Evolutionary conservation across 805 yeast genomes (phyloP), one percentile per base, ranked within the genome.

Genomic region (Lipomyces starkeyi): DNA sequence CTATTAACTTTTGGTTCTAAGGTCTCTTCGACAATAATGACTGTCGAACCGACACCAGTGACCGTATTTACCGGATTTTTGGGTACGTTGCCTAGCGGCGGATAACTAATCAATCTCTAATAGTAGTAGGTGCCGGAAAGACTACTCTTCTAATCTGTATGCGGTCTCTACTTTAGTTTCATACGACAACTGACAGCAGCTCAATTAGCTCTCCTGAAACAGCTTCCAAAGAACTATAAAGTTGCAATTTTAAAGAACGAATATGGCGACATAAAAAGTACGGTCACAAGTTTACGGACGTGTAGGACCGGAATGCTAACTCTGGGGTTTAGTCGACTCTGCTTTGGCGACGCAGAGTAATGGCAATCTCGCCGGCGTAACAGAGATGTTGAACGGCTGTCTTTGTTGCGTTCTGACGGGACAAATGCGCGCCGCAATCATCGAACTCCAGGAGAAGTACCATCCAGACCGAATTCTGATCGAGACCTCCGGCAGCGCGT

Each of bases 401-500:
- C 37, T 71, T 6, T 71, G 73, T 62, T 71, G 73, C 56, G 72
- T 71, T 13, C 52, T 71, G 53, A 70, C 73, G 22, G 73, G 73
- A 6, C 73, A 68, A 49, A 63, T 71, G 73, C 68, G 71, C 29
- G 71, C 65, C 3, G 71, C 73, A 20, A 65, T 71, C 20, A 34
- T 60, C 20, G 73, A 71, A 49, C 32, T 71, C 17, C 73, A 65
- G 40, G 55, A 58, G 25, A 66, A 60, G 13, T 68, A 65, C 57
- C 13, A 61, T 20, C 73, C 73, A 3, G 73, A 71, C 49, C 56
- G 73, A 11, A 71, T 71, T 11, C 47, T 71, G 40, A 64, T 71
- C n/a, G 73, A 71, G 61, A 71, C 73, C 9, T 71, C 73, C 2
- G 73, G 73, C 22, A 70, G 71, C 25, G 73, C 73, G 20, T 70